phyloP scores from a whole-genome alignment of 306 rosid genomes.

The Pterocarpus macrocarpus region DNA sequence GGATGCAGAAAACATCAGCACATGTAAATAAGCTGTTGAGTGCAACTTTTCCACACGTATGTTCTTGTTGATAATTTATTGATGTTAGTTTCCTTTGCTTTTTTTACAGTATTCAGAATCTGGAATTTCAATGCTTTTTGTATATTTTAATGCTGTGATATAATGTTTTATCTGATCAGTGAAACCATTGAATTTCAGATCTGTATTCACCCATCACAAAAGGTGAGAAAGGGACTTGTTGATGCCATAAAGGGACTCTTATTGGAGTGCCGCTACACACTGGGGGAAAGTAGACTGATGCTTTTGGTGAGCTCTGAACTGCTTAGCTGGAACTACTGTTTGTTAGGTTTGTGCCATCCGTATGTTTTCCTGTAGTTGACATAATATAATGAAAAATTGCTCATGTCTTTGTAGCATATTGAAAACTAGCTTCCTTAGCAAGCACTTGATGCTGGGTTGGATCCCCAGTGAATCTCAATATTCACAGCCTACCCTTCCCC shows the following conservation, averaged over 20 bases:
- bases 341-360: constrained; percentile 41
- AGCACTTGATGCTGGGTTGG: constrained; percentile 21
- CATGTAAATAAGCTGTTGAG: constrained; percentile 75
- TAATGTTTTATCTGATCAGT: constrained; percentile 41
- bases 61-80: constrained; percentile 47
- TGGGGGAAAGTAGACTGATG: constrained; percentile 80
- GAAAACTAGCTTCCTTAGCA: constrained; percentile 24
- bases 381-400: constrained; percentile 33
- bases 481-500: not conserved
- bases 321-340: constrained; percentile 36
- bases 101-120: constrained; percentile 28
- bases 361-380: constrained; percentile 32
- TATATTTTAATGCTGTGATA: not conserved
- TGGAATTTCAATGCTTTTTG: constrained; percentile 13
- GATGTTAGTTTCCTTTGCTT: constrained; percentile 33
- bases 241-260: constrained; percentile 78
- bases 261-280: constrained; percentile 67
- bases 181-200: constrained; percentile 69
- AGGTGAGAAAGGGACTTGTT: constrained; percentile 86
- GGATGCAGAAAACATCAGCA: constrained; percentile 76
- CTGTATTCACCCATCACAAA: constrained; percentile 81
- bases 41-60: constrained; percentile 85
- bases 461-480: constrained; percentile 3
- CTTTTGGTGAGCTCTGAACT: constrained; percentile 85
- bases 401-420: constrained; percentile 20